Conservation (phyloP, 345 rosid genomes). For the Camelina neglecta region DNA sequence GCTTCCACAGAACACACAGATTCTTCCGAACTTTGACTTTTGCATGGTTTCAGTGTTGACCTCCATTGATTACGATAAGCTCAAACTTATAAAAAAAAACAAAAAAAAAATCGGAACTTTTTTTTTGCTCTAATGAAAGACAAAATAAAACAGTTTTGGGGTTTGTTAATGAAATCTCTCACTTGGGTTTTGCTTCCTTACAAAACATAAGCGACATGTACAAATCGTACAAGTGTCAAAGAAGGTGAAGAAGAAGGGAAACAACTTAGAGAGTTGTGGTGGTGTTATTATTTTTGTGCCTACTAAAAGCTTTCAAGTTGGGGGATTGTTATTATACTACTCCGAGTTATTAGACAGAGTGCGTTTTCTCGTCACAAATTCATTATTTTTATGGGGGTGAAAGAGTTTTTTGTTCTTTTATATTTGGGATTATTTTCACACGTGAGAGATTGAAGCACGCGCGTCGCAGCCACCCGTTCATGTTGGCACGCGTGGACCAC, state of each 20-base stretch:
- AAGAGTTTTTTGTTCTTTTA: neutral
- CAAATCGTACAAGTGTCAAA: slow-evolving; percentile 36
- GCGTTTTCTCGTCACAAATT: slow-evolving; percentile 42
- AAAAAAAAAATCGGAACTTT: neutral
- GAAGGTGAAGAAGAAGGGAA: slow-evolving; percentile 10
- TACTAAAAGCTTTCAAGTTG: slow-evolving; percentile 27
- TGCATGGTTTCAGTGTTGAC: slow-evolving; percentile 46
- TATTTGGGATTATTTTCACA: slow-evolving; percentile 42
- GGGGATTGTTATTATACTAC: slow-evolving; percentile 26
- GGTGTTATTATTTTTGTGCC: slow-evolving; percentile 17
- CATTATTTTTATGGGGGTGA: neutral
- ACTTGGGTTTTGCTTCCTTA: neutral
- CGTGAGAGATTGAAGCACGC: slow-evolving; percentile 67
- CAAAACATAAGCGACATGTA: slow-evolving; percentile 24
- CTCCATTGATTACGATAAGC: slow-evolving; percentile 47
- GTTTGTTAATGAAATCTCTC: neutral
- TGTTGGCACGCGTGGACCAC: slow-evolving; percentile 72
- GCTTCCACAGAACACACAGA: slow-evolving; percentile 94
- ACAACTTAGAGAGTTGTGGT: neutral
- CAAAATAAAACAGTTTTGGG: neutral
- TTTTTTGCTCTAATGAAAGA: neutral
- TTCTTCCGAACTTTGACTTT: slow-evolving; percentile 62
- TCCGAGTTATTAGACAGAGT: slow-evolving; percentile 6
- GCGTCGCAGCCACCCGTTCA: slow-evolving; percentile 41
- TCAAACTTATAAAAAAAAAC: neutral